Base-by-base conservation (phyloP, 2,329 filamentous ascomycete species). In the Cryphonectria nitschkei region DNA sequence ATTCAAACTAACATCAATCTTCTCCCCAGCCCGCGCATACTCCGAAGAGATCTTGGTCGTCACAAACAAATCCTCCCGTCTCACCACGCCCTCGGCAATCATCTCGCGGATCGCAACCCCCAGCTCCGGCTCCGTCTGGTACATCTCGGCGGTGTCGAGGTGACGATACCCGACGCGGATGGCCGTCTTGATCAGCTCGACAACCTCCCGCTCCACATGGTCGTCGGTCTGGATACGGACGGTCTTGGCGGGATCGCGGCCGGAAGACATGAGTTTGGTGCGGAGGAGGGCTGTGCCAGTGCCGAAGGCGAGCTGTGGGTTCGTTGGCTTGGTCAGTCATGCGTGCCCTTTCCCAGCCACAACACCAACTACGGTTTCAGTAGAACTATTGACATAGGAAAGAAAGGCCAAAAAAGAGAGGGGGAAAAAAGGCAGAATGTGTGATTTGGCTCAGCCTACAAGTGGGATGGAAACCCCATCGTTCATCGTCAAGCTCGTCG, bases 1-100 rank as follows among this genome's bases (percentile, higher is more conserved):
- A 78, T 85, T 80, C 37, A 93, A 84, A 1, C 88, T 89, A 71
- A 83, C 78, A 14, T 79, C 75, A 8, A 82, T 79, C 70, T 81
- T 76, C 73, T 80, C 69, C 32, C 54, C 58, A 14, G 50, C 65
- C 37, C 73, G 54, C 22, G 68, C 86, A 2, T 77, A 79, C 32
- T 67, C 60, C 37, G 52, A 37, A 5, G 67, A 62, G 50, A 69
- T 56, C 61, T 72, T 70, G 39, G 68, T 63, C 46, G 72, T 58
- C 58, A 71, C 32, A 26, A 72, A 70, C 29, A 70, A 68, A 46
- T 70, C 69, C 32, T 67, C 60, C 50, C 70, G 46, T 14, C 80
- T 75, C 46, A 65, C 65, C 4, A 63, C 64, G 9, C 43, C 67
- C 46, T 67, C 50, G 37, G 26, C 37, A 14, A 52, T 9, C 56